Conservation (phyloP, 129 eudicot genomes). For the Arctium minus region DNA sequence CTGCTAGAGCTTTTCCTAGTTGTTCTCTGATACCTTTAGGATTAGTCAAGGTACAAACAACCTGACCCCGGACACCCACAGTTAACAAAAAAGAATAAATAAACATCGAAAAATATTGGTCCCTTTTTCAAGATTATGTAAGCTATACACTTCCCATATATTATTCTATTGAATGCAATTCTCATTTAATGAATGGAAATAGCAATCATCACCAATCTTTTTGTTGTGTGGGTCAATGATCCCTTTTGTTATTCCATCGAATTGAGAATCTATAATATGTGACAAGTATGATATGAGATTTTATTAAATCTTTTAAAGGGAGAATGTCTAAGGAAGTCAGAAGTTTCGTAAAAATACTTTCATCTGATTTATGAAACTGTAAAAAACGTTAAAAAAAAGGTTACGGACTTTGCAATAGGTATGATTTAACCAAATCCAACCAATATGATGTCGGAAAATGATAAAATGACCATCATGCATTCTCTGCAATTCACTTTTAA, state of each 20-base stretch:
- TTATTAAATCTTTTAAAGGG: background rate
- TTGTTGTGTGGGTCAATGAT: slow-evolving; percentile 12
- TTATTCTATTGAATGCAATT: slow-evolving; percentile 25
- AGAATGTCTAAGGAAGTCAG: background rate
- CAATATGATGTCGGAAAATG: background rate
- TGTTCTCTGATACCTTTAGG: too few species aligned
- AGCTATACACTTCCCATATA: slow-evolving; percentile 17
- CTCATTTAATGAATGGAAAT: slow-evolving; percentile 19
- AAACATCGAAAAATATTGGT: background rate
- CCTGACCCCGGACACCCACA: too few species aligned
- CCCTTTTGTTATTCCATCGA: slow-evolving; percentile 12
- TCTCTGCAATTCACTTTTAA: too few species aligned
- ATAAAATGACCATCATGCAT: background rate
- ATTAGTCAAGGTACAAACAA: too few species aligned
- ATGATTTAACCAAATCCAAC: background rate
- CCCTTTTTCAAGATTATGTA: slow-evolving; percentile 3
- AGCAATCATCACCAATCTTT: slow-evolving; percentile 2
- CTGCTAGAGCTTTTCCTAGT: too few species aligned
- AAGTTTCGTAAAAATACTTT: background rate
- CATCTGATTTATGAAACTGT: background rate
- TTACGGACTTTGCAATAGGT: background rate
- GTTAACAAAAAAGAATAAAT: background rate
- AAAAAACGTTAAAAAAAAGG: too few species aligned
- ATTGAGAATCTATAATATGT: background rate
- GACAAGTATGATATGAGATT: background rate